Base-by-base conservation (phyloP, 306 rosid genomes). In the Rosa lucieae region DNA sequence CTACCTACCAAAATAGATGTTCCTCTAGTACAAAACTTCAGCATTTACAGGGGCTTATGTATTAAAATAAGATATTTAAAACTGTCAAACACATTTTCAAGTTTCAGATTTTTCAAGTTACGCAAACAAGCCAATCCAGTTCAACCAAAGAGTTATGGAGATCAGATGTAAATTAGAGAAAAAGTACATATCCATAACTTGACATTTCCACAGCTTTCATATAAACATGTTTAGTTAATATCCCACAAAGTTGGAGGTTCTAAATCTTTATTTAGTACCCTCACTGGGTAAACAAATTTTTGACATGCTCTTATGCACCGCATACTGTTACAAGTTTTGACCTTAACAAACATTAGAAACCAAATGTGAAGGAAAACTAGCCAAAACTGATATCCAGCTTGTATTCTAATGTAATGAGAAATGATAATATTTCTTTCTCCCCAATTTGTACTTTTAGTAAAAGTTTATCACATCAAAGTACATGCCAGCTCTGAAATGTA, bases 401-500 rank as follows among this genome's bases (percentile, higher is more conserved):
- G 26, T 5, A 32, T 17, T 58, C 21, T 58, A 58, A 72, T 49
- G 76, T 72, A 4, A 72, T 26, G 39, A 51, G 62, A 18, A 52
- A 43, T 32, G 10, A 8, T 62, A 20, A 76, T 47, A 18, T 3
- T 63, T 76, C 17, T 12, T 65, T 47, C 72, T 11, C 13, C 3
- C 4, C 5, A 7, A 48, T 65, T 20, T 48, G n/a, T 48, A 52
- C 47, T 65, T 65, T 23, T 23, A 53, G 61, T 39, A 62, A 67
- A 67, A 55, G 17, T 67, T 47, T 59, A 53, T 77, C 58, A 47
- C 43, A 70, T 43, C 53, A 49, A 77, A 72, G 43, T 71, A 74
- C 63, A 79, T 29, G 39, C 65, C 26, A 61, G 39, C 72, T 49
- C 48, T 56, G 82, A 67, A 67, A 56, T 32, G 39, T 32, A 75